A percentile compares a stretch with the other conserved stretches of the same genome.
These are phyloP conservation scores for Astrothelium macrocarpum DNA, from an alignment of 495 filamentous ascomycete genomes.

Conservation along the genomic window DNA sequence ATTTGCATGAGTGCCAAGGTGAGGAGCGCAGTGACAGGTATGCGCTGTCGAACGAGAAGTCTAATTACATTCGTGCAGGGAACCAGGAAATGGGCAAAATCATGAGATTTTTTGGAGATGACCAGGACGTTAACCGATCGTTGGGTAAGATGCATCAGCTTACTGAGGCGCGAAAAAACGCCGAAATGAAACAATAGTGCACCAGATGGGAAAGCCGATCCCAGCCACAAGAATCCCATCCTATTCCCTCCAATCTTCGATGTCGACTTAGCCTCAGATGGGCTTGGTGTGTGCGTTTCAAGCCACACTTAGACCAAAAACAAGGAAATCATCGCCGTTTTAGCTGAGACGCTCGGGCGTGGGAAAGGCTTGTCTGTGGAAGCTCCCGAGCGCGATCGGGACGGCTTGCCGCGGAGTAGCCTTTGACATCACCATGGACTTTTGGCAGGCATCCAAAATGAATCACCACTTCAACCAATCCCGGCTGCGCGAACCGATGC, in stretches of 20 bases:
- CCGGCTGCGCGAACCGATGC: not conserved
- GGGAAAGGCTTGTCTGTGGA: not conserved
- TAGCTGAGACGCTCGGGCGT: not conserved
- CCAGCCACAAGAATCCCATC: not conserved
- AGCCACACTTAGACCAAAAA: not conserved
- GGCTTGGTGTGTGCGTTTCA: not conserved
- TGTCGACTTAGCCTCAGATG: not conserved
- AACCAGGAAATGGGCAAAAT: not conserved
- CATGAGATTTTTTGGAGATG: slow-evolving; percentile 4
- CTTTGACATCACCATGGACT: not conserved
- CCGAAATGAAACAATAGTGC: slow-evolving; percentile 1
- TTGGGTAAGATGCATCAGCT: not conserved
- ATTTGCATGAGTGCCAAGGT: slow-evolving; percentile 3
- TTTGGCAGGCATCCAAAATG: not conserved
- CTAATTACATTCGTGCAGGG: not conserved
- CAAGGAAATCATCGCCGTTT: not conserved
- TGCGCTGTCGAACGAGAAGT: not conserved
- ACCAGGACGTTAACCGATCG: not conserved
- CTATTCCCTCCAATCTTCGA: not conserved
- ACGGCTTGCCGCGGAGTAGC: not conserved
- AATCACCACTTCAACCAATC: not conserved
- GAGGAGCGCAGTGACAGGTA: not conserved
- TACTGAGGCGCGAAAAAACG: not conserved
- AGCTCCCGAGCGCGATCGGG: slow-evolving; percentile 3
- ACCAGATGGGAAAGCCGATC: not conserved